Percentiles rank a stretch among this genome's conserved stretches.
Evolutionary conservation across 805 yeast species (phyloP).

Genomic region (Vanderwaltozyma tropicalis): DNA sequence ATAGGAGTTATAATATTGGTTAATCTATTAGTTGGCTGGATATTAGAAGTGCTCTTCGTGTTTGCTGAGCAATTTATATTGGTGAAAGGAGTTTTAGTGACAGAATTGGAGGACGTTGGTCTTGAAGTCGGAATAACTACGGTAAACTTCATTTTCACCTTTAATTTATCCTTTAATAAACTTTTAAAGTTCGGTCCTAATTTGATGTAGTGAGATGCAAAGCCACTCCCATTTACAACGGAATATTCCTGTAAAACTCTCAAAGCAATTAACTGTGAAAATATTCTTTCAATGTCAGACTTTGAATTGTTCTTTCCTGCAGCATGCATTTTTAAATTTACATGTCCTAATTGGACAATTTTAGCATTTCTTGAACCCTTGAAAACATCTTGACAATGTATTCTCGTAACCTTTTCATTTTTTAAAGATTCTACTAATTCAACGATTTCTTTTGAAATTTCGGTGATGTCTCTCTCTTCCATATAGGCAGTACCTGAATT

Average conservation of each 20-base stretch:
- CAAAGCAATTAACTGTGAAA: conserved; percentile 63
- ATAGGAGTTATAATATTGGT: background rate
- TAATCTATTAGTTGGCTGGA: conserved; percentile 2
- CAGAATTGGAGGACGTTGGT: conserved; percentile 7
- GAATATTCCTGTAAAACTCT: conserved; percentile 62
- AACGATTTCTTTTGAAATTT: conserved; percentile 48
- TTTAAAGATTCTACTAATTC: conserved; percentile 47
- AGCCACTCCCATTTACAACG: conserved; percentile 65
- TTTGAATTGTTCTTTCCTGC: conserved; percentile 52
- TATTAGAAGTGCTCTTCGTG: background rate
- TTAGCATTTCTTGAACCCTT: conserved; percentile 63
- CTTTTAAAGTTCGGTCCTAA: conserved; percentile 45
- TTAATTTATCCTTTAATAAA: conserved; percentile 36
- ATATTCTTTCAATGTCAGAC: conserved; percentile 69
- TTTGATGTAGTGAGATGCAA: conserved; percentile 65
- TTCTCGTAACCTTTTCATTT: conserved; percentile 55
- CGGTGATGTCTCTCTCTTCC: conserved; percentile 60
- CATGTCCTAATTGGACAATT: conserved; percentile 54
- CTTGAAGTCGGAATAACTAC: conserved; percentile 12
- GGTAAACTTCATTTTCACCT: conserved; percentile 44
- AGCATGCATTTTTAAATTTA: conserved; percentile 53
- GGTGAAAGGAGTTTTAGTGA: too few species aligned
- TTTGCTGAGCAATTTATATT: background rate
- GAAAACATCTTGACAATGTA: conserved; percentile 75
- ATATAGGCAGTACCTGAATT: conserved; percentile 34